Conservation (phyloP, 2,329 filamentous ascomycete species). For the Decorospora gaudefroyi region DNA sequence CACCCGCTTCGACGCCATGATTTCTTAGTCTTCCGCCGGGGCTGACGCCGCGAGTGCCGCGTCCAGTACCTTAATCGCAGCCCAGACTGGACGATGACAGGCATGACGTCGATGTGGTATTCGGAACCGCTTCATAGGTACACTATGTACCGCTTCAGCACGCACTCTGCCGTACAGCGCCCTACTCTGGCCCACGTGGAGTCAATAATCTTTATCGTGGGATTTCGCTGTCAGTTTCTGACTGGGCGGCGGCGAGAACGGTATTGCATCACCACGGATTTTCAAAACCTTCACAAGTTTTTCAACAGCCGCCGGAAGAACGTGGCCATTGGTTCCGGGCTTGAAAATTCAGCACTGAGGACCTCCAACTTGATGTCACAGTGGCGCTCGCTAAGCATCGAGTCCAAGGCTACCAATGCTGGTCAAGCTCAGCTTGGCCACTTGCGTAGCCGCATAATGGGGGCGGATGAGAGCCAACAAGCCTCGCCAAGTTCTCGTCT, state of each 20-base stretch:
- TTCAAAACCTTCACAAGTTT: constrained; percentile 4
- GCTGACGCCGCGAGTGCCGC: constrained; percentile 15
- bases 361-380: constrained; percentile 11
- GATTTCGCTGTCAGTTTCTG: too few relatives aligned
- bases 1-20: constrained; percentile 11
- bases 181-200: too few relatives aligned
- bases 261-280: too few relatives aligned
- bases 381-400: constrained; percentile 11
- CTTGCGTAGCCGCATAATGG: constrained; percentile 14
- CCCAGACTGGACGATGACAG: constrained; percentile 4
- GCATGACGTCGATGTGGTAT: constrained; percentile 7
- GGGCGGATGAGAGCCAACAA: constrained; percentile 7
- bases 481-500: constrained; percentile 8
- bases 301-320: constrained; percentile 1
- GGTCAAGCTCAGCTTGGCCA: constrained; percentile 13
- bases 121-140: background rate
- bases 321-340: constrained; percentile 1
- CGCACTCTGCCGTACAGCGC: too few relatives aligned
- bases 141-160: background rate
- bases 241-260: too few relatives aligned
- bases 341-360: too few relatives aligned
- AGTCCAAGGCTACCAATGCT: constrained; percentile 5
- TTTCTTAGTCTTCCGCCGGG: constrained; percentile 19
- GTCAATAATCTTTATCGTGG: too few relatives aligned
- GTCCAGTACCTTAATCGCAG: constrained; percentile 1